Evolutionary conservation across 257 asterid species (phyloP).

Genomic region (Buddleja alternifolia): DNA sequence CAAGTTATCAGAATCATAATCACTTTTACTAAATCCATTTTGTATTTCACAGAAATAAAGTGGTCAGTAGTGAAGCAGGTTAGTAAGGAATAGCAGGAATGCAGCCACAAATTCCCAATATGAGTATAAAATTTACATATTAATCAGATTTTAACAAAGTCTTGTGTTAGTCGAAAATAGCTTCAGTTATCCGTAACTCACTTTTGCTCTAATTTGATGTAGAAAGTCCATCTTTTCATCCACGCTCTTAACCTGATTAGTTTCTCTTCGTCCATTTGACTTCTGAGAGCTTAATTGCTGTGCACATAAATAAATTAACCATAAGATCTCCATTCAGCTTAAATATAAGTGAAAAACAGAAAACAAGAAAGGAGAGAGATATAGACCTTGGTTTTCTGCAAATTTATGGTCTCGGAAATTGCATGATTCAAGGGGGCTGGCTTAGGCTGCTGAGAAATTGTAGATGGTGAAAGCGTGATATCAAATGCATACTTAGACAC

Average conservation of each 20-base stretch:
- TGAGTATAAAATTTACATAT: neutral
- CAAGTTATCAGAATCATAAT: neutral
- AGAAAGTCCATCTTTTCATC: constrained; percentile 82
- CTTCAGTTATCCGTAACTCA: constrained; percentile 40
- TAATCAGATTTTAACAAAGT: constrained; percentile 15
- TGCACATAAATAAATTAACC: constrained; percentile 27
- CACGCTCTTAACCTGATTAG: constrained; percentile 42
- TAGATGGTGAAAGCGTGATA: constrained; percentile 44
- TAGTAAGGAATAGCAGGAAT: constrained; percentile 12
- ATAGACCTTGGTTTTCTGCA: constrained; percentile 64
- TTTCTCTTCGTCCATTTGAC: constrained; percentile 42
- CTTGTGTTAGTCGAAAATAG: constrained; percentile 14
- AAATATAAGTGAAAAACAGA: neutral
- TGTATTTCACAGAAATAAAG: constrained; percentile 16
- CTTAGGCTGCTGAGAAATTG: constrained; percentile 68
- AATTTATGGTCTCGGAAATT: constrained; percentile 36
- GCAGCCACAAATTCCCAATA: constrained; percentile 5
- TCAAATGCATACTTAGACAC: constrained; percentile 45
- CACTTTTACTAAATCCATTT: constrained; percentile 1
- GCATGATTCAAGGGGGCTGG: constrained; percentile 71
- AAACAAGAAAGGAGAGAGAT: neutral
- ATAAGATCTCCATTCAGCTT: constrained; percentile 9
- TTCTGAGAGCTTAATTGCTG: constrained; percentile 49
- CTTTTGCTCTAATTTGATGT: constrained; percentile 92
- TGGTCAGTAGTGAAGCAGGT: constrained; percentile 15